Conservation (phyloP, 179 eudicot genomes). For the Sideroxylon spinosum region DNA sequence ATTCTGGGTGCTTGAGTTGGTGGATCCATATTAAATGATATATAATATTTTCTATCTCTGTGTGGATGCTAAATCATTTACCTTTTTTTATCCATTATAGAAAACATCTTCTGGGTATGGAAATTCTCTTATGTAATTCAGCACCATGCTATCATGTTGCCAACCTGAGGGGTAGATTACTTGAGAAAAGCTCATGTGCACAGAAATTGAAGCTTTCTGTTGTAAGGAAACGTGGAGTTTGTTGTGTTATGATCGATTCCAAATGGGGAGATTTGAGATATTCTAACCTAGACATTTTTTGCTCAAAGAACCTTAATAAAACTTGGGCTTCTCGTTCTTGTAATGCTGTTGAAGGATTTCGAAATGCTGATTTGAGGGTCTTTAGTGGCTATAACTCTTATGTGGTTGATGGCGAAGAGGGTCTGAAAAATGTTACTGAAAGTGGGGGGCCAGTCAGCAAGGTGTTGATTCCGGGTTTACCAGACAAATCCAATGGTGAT, state of each 20-base stretch:
- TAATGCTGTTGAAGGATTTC: conserved; percentile 24
- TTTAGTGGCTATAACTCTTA: conserved; percentile 39
- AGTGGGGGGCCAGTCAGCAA: conserved; percentile 36
- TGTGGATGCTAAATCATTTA: conserved; percentile 5
- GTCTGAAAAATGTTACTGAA: conserved; percentile 29
- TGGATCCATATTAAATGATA: not conserved
- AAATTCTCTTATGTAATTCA: conserved; percentile 54
- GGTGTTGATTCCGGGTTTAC: conserved; percentile 72
- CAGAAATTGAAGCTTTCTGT: conserved; percentile 20
- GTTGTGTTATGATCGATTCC: conserved; percentile 17
- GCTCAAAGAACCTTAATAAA: conserved; percentile 17
- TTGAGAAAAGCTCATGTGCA: conserved; percentile 22
- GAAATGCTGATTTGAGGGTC: conserved; percentile 30
- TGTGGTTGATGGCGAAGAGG: conserved; percentile 49
- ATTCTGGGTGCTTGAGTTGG: not conserved
- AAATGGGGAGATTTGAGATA: conserved; percentile 18
- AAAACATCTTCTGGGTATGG: conserved; percentile 37
- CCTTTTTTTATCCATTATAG: conserved; percentile 21
- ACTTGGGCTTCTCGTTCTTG: conserved; percentile 21
- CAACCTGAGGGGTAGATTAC: conserved; percentile 20
- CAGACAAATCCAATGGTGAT: conserved; percentile 60
- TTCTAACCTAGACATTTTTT: conserved; percentile 18
- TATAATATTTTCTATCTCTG: not conserved
- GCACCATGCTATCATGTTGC: conserved; percentile 32
- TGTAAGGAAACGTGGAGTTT: conserved; percentile 23